Conservation (phyloP, 2,329 filamentous ascomycete species). For the Incumbomyces lentus region DNA sequence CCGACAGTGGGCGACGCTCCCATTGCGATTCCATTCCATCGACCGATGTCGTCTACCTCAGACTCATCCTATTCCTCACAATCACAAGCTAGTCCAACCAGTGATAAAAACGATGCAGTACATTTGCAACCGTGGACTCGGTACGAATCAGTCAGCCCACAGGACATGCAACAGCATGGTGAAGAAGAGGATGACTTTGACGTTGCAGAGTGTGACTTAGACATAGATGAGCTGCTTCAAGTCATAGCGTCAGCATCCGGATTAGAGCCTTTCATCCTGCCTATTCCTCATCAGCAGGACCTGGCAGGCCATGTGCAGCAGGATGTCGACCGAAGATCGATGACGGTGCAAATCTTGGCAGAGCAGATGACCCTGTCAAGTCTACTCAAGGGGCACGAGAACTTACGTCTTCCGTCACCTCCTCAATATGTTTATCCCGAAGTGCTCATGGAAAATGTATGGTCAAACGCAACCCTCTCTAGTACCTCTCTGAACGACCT, state of each 20-base stretch:
- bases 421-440: background rate
- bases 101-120: slow-evolving; percentile 14
- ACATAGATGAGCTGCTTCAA: background rate
- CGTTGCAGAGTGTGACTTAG: background rate
- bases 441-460: slow-evolving; percentile 17
- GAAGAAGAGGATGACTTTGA: background rate
- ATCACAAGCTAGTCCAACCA: slow-evolving; percentile 12
- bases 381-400: slow-evolving; percentile 28
- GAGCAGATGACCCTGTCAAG: slow-evolving; percentile 33
- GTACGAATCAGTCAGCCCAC: background rate
- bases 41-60: slow-evolving; percentile 3
- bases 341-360: slow-evolving; percentile 15
- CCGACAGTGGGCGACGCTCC: background rate
- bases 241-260: slow-evolving; percentile 1
- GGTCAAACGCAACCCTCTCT: background rate
- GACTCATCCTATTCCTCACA: slow-evolving; percentile 1
- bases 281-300: slow-evolving; percentile 1
- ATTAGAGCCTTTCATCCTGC: slow-evolving; percentile 2
- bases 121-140: slow-evolving; percentile 12
- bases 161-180: background rate
- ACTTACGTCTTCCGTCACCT: slow-evolving; percentile 20
- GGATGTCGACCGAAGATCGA: background rate
- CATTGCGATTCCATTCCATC: background rate
- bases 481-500: slow-evolving; percentile 7
- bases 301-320: background rate